Percentiles rank a stretch among this genome's conserved stretches.
Evolutionary conservation across 768 basidiomycete genomes (phyloP).

Genomic region (Chalciporus sphaerocephalus): DNA sequence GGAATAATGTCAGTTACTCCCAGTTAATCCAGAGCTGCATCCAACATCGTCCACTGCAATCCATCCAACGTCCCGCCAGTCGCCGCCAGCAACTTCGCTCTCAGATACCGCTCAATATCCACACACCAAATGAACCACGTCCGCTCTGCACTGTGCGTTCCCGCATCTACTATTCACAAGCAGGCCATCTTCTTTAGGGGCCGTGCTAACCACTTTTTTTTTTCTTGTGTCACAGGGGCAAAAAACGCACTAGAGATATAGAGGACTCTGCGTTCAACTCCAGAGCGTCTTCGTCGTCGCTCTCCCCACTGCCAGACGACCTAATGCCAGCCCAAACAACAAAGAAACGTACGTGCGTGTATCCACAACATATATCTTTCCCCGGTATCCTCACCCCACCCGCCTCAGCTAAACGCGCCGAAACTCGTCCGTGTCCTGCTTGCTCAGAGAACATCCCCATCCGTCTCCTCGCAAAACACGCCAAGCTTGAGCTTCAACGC

Average conservation of each 20-base stretch:
- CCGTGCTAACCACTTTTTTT: background rate
- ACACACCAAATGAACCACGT: slow-evolving; percentile 10
- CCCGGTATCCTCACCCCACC: background rate
- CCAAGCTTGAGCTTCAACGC: slow-evolving; percentile 61
- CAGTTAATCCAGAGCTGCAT: slow-evolving; percentile 15
- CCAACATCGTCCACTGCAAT: slow-evolving; percentile 12
- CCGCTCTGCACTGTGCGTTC: slow-evolving; percentile 27
- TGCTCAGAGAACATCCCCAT: slow-evolving; percentile 71
- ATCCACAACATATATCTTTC: background rate
- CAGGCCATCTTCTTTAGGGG: slow-evolving; percentile 1
- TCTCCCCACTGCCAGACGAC: slow-evolving; percentile 33
- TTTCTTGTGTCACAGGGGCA: slow-evolving; percentile 34
- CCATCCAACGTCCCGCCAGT: slow-evolving; percentile 12
- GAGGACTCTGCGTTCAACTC: slow-evolving; percentile 1
- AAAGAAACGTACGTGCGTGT: slow-evolving; percentile 46
- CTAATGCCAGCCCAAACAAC: slow-evolving; percentile 28
- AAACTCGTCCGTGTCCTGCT: slow-evolving; percentile 71
- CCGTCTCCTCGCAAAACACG: slow-evolving; percentile 63
- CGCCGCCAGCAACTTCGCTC: background rate
- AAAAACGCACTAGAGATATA: slow-evolving; percentile 44
- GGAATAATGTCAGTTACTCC: too few species aligned
- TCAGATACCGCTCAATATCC: background rate
- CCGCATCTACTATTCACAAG: background rate
- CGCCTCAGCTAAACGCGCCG: slow-evolving; percentile 65
- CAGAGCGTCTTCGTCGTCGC: slow-evolving; percentile 30